phyloP scores from a whole-genome alignment of 2,329 filamentous ascomycete species.

The Diplocarpon rosae region DNA sequence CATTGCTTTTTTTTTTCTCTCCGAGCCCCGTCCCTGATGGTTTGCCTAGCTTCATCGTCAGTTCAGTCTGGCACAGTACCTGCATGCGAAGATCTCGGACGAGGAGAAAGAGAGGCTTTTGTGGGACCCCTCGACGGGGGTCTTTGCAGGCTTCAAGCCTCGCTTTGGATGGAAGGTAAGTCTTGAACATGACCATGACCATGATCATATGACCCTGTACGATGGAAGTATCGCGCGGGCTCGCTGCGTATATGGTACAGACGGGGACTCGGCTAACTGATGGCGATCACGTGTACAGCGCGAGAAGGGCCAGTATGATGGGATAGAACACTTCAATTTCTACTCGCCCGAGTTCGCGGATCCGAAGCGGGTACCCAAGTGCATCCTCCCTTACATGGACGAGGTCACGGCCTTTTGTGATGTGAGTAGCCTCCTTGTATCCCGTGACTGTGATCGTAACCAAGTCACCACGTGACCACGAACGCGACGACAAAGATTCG shows the following conservation, averaged over 20 bases:
- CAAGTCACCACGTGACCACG: too few species aligned
- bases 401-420: constrained; percentile 35
- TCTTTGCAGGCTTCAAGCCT: constrained; percentile 40
- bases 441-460: too few species aligned
- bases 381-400: constrained; percentile 38
- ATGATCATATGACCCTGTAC: too few species aligned
- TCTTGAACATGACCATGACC: background rate
- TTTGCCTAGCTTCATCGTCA: constrained; percentile 32
- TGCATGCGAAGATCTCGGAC: constrained; percentile 38
- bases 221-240: too few species aligned
- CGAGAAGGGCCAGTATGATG: constrained; percentile 33
- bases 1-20: too few species aligned
- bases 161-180: constrained; percentile 28
- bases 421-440: constrained; percentile 5
- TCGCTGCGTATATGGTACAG: too few species aligned
- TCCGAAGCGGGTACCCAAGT: constrained; percentile 28
- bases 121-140: constrained; percentile 36
- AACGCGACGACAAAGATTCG: too few species aligned
- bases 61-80: constrained; percentile 38
- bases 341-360: constrained; percentile 14
- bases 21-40: too few species aligned
- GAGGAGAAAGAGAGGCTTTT: constrained; percentile 38
- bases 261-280: too few species aligned
- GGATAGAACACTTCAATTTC: constrained; percentile 43
- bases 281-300: constrained; percentile 27